Percentiles rank a stretch among this genome's conserved stretches.
Conservation (phyloP, 176 grass and related monocot genomes). For the Musa schizocarpa region DNA sequence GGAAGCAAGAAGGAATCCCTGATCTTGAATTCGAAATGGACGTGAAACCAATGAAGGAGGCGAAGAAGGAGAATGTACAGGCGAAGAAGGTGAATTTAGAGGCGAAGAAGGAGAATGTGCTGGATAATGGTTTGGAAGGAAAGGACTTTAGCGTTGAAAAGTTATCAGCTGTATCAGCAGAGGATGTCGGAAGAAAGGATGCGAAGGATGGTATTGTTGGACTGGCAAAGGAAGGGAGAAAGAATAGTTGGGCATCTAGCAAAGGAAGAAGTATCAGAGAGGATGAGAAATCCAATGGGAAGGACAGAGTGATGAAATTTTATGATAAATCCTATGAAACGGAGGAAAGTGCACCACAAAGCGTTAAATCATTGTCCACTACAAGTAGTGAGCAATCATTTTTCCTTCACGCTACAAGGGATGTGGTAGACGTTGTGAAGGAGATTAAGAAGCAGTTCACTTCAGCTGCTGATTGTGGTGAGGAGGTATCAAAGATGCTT, state of each 20-base stretch:
- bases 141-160: constrained; percentile 10
- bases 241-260: constrained; percentile 13
- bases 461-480: constrained; percentile 30
- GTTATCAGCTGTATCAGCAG: not conserved
- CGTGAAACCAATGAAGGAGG: constrained; percentile 20
- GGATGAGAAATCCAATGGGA: constrained; percentile 18
- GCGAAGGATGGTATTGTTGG: constrained; percentile 4
- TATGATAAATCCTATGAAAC: constrained; percentile 25
- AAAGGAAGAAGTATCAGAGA: constrained; percentile 23
- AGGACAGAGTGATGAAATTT: constrained; percentile 33
- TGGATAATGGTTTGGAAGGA: not conserved
- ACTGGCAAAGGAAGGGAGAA: constrained; percentile 16
- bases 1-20: constrained; percentile 81
- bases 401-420: constrained; percentile 35
- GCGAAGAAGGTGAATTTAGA: constrained; percentile 9
- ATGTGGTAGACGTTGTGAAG: constrained; percentile 41
- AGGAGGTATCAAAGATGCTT: constrained; percentile 56
- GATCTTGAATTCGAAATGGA: constrained; percentile 75
- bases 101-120: not conserved
- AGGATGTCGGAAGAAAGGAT: constrained; percentile 13
- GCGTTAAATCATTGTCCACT: constrained; percentile 23
- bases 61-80: not conserved
- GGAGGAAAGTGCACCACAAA: constrained; percentile 10
- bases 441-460: constrained; percentile 56
- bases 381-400: constrained; percentile 34